A percentile compares a stretch with the other conserved stretches of the same genome.
Conservation (phyloP, 345 rosid species). For the Eucalyptus globulus region DNA sequence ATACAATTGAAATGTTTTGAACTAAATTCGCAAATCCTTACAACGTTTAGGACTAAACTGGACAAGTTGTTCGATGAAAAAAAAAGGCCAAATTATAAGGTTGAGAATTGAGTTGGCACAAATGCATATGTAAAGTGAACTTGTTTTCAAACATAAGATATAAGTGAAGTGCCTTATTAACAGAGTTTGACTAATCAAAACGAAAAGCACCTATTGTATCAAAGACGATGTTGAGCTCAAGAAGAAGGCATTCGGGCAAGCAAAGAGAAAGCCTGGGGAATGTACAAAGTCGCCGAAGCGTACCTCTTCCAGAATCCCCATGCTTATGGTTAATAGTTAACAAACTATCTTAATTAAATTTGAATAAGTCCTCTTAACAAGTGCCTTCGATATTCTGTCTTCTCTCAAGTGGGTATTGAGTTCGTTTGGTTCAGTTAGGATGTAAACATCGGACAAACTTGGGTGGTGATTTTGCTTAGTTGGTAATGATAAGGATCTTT, state of each 20-base stretch:
- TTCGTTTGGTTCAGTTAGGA: not conserved
- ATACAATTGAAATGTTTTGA: not conserved
- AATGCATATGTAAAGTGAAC: not conserved
- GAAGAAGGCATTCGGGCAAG: not conserved
- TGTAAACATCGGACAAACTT: not conserved
- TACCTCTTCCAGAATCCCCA: not conserved
- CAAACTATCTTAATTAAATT: not conserved
- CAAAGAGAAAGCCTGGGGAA: not conserved
- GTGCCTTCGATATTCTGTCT: not conserved
- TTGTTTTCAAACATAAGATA: not conserved
- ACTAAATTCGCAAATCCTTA: too few relatives aligned
- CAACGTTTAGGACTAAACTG: too few relatives aligned
- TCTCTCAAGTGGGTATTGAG: not conserved
- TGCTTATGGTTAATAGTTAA: not conserved
- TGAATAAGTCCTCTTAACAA: not conserved
- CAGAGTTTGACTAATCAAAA: not conserved
- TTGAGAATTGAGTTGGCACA: too few relatives aligned
- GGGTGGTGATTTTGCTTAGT: not conserved
- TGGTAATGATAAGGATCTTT: not conserved
- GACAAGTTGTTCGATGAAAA: not conserved
- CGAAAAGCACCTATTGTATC: not conserved
- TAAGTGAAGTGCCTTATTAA: not conserved
- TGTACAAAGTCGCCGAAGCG: not conserved
- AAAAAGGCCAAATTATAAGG: rapidly evolving
- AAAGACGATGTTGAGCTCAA: not conserved